Conservation (phyloP, 352 stramenopile genomes). For the Phytophthora tubulina region DNA sequence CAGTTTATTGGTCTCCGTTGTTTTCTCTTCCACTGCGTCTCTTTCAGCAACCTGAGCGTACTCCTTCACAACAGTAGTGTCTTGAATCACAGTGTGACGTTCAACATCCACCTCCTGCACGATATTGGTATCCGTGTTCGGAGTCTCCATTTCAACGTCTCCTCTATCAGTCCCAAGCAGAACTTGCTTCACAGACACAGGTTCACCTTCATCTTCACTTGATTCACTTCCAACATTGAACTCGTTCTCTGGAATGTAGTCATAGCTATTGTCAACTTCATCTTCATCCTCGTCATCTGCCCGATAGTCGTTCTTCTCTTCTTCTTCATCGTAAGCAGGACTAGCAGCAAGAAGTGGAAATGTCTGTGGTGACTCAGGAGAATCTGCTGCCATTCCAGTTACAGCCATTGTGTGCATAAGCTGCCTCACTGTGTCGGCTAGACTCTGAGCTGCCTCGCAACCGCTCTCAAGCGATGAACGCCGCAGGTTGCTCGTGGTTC, state of each 20-base stretch:
- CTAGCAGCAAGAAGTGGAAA: conserved; percentile 1
- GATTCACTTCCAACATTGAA: background rate
- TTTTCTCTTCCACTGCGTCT: background rate
- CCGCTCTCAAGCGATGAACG: conserved; percentile 10
- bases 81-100: conserved; percentile 4
- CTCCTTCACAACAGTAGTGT: conserved; percentile 23
- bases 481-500: conserved; percentile 13
- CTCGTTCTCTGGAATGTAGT: conserved; percentile 2
- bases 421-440: conserved; percentile 17
- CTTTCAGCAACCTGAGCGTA: conserved; percentile 1
- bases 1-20: background rate
- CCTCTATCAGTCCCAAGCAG: background rate
- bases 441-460: conserved; percentile 4
- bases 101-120: conserved; percentile 18
- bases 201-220: background rate
- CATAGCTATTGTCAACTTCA: conserved; percentile 23
- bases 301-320: conserved; percentile 25
- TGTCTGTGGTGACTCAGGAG: background rate
- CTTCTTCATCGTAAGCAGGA: conserved; percentile 16
- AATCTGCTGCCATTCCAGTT: conserved; percentile 32
- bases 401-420: conserved; percentile 29
- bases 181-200: background rate
- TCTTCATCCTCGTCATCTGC: conserved; percentile 26
- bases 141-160: background rate
- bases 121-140: background rate